These are phyloP conservation scores for Populus hybrid DNA, from an alignment of 441 rosid genomes.

Conservation along the genomic window DNA sequence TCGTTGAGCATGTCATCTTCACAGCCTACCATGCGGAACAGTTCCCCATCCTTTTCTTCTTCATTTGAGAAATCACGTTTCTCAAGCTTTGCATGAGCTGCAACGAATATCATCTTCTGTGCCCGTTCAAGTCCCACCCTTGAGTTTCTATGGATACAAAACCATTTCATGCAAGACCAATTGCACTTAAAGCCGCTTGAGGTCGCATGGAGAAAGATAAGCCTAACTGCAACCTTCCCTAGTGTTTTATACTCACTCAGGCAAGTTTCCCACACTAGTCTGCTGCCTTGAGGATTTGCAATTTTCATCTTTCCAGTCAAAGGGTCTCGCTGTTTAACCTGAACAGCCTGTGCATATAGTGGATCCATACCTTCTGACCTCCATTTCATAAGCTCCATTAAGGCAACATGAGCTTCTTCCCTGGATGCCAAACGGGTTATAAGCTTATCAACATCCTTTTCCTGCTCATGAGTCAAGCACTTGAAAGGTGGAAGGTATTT, in stretches of 20 bases:
- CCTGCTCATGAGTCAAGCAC: slow-evolving; percentile 75
- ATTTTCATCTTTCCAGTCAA: slow-evolving; percentile 79
- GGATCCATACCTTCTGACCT: slow-evolving; percentile 92
- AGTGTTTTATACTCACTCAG: slow-evolving; percentile 78
- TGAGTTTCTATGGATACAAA: slow-evolving; percentile 55
- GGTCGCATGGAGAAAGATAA: slow-evolving; percentile 84
- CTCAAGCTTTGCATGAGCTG: slow-evolving; percentile 83
- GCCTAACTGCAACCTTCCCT: slow-evolving; percentile 89
- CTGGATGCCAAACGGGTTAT: slow-evolving; percentile 78
- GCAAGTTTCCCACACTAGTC: slow-evolving; percentile 96
- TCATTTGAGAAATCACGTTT: slow-evolving; percentile 70
- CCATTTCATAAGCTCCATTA: slow-evolving; percentile 99
- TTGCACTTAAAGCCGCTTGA: slow-evolving; percentile 78
- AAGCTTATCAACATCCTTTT: slow-evolving; percentile 89
- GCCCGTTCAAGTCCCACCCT: slow-evolving; percentile 65
- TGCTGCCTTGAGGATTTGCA: slow-evolving; percentile 86
- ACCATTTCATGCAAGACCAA: slow-evolving; percentile 70
- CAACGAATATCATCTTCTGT: slow-evolving; percentile 78
- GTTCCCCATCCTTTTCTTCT: slow-evolving; percentile 74
- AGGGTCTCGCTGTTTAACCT: slow-evolving; percentile 83
- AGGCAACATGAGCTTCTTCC: slow-evolving; percentile 91
- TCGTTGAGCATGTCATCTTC: slow-evolving; percentile 59
- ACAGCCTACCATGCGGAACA: slow-evolving; percentile 33
- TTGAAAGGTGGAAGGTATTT: slow-evolving; percentile 94
- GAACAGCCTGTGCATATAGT: slow-evolving; percentile 87